Evolutionary conservation across 441 rosid genomes (phyloP), one percentile per base, ranked within the genome.

Genomic region (Melianthus villosus): DNA sequence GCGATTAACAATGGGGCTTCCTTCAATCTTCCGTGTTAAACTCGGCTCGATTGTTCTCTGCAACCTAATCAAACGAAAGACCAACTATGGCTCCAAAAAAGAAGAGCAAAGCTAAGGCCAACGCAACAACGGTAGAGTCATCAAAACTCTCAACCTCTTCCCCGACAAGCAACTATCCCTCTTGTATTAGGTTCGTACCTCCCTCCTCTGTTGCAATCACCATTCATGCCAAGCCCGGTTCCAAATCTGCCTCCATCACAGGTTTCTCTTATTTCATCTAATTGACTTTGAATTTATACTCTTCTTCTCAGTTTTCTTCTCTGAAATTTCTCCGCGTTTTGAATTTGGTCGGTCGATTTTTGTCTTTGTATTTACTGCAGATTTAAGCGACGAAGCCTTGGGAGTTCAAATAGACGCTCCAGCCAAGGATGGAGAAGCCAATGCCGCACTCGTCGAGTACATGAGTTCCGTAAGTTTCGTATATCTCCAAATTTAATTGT

Each of bases 361-460:
- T 16, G 19, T 46, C n/a, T 19, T 16, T 53, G 18, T 16, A 1
- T 22, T 51, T 39, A 20, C 4, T 44, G 38, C 33, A 83, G 94
- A 79, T 65, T 56, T 82, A 44, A 68, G 87, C 38, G 87, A 80
- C 9, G 91, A 79, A 46, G 77, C 84, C 1, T 67, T 82, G n/a
- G 94, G 84, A 0, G 84, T 80, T 40, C 94, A 80, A 49, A 82
- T 87, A 34, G 87, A 87, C 38, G 86, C 91, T 3, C 94, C 91
- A 10, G 77, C 94, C 10, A 77, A 77, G 55, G 94, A 83, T 44
- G 97, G 93, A 7, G 93, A 77, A 56, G 95, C 95, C 40, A 87
- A 87, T 57, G 81, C 87, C 0, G 87, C 95, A 6, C 82, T 83
- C 40, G 72, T 83, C 27, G 94, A 77, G 25, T 83, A 57, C 69